Conservation (phyloP, 75 land plant species). For the Selaginella tamariscina region DNA sequence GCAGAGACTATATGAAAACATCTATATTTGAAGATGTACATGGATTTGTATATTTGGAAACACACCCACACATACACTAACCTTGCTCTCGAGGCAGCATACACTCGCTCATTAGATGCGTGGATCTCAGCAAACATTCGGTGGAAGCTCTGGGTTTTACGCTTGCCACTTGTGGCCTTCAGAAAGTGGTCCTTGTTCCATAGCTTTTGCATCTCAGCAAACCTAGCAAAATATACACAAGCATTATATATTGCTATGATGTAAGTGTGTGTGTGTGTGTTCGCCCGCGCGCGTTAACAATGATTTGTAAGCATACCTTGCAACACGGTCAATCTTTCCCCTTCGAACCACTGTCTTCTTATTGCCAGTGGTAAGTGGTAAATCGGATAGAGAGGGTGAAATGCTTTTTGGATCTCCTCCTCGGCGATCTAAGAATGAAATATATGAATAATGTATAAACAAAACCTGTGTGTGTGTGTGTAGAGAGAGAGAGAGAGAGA, state of each 20-base stretch:
- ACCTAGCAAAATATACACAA: constrained; percentile 12
- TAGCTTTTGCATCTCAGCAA: constrained; percentile 21
- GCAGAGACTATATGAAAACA: too few species aligned
- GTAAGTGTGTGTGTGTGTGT: too few species aligned
- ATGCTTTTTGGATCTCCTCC: neutral
- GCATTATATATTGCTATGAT: too few species aligned
- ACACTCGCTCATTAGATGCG: neutral
- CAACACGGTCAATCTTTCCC: constrained; percentile 21
- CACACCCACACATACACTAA: neutral
- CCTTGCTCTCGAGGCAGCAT: neutral
- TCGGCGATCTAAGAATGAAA: neutral
- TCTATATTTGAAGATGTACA: too few species aligned
- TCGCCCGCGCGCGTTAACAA: too few species aligned
- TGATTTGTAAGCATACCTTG: constrained; percentile 15
- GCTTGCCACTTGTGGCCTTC: constrained; percentile 12
- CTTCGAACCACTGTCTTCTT: neutral
- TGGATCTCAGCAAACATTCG: constrained; percentile 9
- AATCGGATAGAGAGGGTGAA: neutral
- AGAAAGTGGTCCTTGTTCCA: constrained; percentile 21
- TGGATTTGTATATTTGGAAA: neutral
- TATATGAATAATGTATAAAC: too few species aligned
- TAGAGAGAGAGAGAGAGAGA: too few species aligned
- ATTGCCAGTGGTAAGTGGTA: neutral
- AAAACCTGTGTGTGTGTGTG: too few species aligned
- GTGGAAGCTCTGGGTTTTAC: constrained; percentile 18